Evolutionary conservation across 2,329 filamentous ascomycete species (phyloP).

Genomic region (Coniochaeta sp.): DNA sequence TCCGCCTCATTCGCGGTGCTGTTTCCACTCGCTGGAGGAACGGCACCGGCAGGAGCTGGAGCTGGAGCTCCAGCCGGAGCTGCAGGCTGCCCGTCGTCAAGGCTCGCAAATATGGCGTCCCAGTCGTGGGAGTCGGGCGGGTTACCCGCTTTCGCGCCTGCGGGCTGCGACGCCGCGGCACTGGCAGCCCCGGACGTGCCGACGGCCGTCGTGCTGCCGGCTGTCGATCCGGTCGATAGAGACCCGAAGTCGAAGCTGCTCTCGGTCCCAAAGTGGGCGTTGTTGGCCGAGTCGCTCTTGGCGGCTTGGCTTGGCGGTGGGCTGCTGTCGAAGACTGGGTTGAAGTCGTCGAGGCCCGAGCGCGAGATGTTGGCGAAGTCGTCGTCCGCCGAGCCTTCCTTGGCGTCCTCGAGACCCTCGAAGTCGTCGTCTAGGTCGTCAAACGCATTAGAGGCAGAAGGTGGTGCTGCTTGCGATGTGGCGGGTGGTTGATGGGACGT

Average conservation of each 20-base stretch:
- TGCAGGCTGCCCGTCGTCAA: constrained; percentile 45
- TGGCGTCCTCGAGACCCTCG: constrained; percentile 75
- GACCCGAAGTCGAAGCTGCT: constrained; percentile 54
- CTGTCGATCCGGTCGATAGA: constrained; percentile 27
- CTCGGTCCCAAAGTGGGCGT: constrained; percentile 38
- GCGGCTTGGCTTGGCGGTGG: constrained; percentile 42
- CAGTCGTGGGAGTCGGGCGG: constrained; percentile 68
- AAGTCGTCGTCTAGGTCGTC: constrained; percentile 76
- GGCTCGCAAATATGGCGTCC: constrained; percentile 85
- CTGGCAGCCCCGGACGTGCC: constrained; percentile 7
- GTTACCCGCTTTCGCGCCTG: constrained; percentile 22
- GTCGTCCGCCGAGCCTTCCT: constrained; percentile 71
- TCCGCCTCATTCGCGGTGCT: constrained; percentile 3
- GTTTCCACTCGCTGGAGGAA: background rate
- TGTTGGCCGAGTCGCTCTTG: constrained; percentile 33
- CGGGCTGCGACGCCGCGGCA: background rate
- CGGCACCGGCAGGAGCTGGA: constrained; percentile 8
- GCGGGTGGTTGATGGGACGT: constrained; percentile 7
- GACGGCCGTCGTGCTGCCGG: constrained; percentile 24
- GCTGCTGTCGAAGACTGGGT: constrained; percentile 71
- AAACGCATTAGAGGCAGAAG: constrained; percentile 43
- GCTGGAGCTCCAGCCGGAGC: constrained; percentile 16
- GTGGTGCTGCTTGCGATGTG: constrained; percentile 18
- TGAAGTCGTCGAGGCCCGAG: constrained; percentile 70
- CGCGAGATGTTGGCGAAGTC: constrained; percentile 71